These are phyloP conservation scores for Solanum etuberosum DNA, from an alignment of 257 asterid genomes.

Conservation along the genomic window DNA sequence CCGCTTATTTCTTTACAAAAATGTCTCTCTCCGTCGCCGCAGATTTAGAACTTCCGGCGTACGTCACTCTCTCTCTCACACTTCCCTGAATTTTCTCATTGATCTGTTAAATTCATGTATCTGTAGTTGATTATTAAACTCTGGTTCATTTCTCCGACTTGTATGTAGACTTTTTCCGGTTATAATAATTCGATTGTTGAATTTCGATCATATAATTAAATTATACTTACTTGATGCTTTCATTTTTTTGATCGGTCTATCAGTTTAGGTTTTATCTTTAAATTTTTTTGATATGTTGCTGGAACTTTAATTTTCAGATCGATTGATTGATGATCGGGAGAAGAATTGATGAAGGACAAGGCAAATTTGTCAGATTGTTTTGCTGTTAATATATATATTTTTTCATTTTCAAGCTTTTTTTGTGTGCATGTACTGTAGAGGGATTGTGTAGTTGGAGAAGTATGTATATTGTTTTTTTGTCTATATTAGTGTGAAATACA, in stretches of 20 bases:
- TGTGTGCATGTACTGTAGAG: conserved; percentile 12
- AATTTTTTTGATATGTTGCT: neutral
- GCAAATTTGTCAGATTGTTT: neutral
- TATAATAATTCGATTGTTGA: neutral
- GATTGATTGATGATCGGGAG: conserved; percentile 23
- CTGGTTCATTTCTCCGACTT: neutral
- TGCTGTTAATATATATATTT: conserved; percentile 3
- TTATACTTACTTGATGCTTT: neutral
- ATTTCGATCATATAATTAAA: neutral
- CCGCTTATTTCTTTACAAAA: neutral
- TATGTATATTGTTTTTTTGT: neutral
- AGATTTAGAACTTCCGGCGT: neutral
- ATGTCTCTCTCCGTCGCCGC: neutral
- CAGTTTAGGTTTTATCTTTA: neutral
- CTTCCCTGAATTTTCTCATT: neutral
- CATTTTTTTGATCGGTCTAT: neutral
- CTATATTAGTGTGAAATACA: neutral
- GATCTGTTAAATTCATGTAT: neutral
- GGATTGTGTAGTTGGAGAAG: neutral
- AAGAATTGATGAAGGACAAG: conserved; percentile 6
- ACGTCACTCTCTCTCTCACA: neutral
- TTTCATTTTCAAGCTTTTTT: neutral
- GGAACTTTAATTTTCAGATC: conserved; percentile 13
- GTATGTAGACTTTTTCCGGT: neutral
- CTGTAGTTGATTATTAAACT: neutral